Evolutionary conservation across 1,284 basidiomycete genomes (phyloP), one percentile per base, ranked within the genome.

Genomic region (Pseudozyma flocculosa): DNA sequence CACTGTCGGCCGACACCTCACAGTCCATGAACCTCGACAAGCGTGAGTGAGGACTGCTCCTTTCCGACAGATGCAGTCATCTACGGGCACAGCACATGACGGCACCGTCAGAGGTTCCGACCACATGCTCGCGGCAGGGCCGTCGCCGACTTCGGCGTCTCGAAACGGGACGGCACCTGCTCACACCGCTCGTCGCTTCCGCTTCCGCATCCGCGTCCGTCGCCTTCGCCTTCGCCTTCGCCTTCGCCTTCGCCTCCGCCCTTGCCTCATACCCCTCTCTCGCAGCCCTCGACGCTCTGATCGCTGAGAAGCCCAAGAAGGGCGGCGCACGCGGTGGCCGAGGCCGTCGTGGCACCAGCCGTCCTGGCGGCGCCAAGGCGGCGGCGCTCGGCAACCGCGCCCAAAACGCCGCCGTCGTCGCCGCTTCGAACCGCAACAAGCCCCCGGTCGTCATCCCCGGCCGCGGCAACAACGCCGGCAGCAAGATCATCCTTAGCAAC

Each of bases 401-500:
- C n/a, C 54, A 58, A 48, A 59, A 57, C 51, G 72, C 73, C 34
- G 63, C 68, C 26, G 67, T 62, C 14, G 49, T 68, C n/a, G 65
- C 70, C 23, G 72, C 75, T 17, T 64, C 67, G 44, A 76, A 75
- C 61, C 71, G 69, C 50, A 68, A 68, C 63, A 69, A 68, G 59
- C 64, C 70, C 15, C 74, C 75, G 40, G 56, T 77, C 26, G 71
- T 77, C 18, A 72, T 77, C 53, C 75, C 75, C 18, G 72, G 72
- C 39, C 69, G 73, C 24, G 56, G 55, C 49, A 53, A 43, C 39
- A 50, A 54, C 41, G 49, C 52, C 23, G 72, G 72, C 38, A 73
- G 88, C 81, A 97, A 97, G 83, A 94, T 97, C 72, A 92, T 97
- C 72, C 90, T 98, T 59, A 92, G 90, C 70, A 95, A 95, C 79